These are phyloP conservation scores for Verticillium zaregamsianum DNA, from an alignment of 2,329 filamentous ascomycete species.

Conservation along the genomic window DNA sequence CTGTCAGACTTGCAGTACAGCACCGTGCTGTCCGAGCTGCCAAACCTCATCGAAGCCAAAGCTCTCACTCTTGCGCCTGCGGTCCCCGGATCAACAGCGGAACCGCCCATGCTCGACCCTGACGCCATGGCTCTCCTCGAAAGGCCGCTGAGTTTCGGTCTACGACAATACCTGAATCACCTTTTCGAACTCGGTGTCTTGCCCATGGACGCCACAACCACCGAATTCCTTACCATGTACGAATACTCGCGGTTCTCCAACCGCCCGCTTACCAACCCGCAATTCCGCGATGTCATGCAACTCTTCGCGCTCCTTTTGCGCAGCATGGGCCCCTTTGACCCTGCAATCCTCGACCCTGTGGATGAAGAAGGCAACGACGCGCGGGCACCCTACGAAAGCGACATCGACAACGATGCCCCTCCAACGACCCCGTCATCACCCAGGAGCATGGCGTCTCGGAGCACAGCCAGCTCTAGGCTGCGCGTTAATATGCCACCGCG, in stretches of 20 bases:
- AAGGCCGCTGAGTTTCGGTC: slow-evolving; percentile 63
- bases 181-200: slow-evolving; percentile 65
- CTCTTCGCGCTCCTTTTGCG: slow-evolving; percentile 78
- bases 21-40: slow-evolving; percentile 76
- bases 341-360: slow-evolving; percentile 39
- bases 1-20: slow-evolving; percentile 79
- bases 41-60: slow-evolving; percentile 87
- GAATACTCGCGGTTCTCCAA: slow-evolving; percentile 82
- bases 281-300: slow-evolving; percentile 78
- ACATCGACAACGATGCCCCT: slow-evolving; percentile 39
- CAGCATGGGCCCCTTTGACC: slow-evolving; percentile 64
- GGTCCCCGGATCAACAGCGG: slow-evolving; percentile 32
- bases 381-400: slow-evolving; percentile 29
- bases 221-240: slow-evolving; percentile 70
- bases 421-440: slow-evolving; percentile 36
- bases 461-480: slow-evolving; percentile 25
- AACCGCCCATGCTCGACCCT: slow-evolving; percentile 52
- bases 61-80: slow-evolving; percentile 78
- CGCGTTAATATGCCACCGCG: slow-evolving; percentile 24
- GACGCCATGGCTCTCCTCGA: slow-evolving; percentile 69
- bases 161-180: slow-evolving; percentile 74
- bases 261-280: slow-evolving; percentile 58
- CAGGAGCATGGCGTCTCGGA: slow-evolving; percentile 23
- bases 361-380: slow-evolving; percentile 20
- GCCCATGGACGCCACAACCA: slow-evolving; percentile 36